A percentile compares a stretch with the other conserved stretches of the same genome.
These are phyloP conservation scores for Colletotrichum sidae DNA, from an alignment of 2,329 filamentous ascomycete species.

Conservation along the genomic window DNA sequence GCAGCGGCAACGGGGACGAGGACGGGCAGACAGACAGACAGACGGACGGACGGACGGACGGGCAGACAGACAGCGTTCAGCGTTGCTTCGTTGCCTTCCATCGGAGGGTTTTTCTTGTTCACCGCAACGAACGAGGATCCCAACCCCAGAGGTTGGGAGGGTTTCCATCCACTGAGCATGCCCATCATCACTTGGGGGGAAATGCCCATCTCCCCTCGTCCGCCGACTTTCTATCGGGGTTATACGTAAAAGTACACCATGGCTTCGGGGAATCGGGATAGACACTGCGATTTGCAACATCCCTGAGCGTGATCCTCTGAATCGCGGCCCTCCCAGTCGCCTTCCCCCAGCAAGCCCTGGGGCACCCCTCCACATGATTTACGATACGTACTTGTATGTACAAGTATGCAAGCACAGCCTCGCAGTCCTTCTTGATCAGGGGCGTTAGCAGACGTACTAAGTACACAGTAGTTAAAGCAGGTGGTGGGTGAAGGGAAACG, in stretches of 20 bases:
- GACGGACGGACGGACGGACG: neutral
- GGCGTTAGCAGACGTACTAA: neutral
- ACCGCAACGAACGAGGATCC: conserved; percentile 14
- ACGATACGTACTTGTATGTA: conserved; percentile 23
- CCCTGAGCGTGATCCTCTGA: conserved; percentile 37
- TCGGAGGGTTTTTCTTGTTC: conserved; percentile 20
- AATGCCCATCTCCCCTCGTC: conserved; percentile 11
- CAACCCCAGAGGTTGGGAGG: neutral
- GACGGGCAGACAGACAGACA: neutral
- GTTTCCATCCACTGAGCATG: conserved; percentile 18
- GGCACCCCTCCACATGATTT: conserved; percentile 8
- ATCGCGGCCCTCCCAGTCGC: conserved; percentile 30
- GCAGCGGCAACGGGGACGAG: neutral
- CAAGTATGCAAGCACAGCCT: conserved; percentile 28
- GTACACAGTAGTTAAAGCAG: neutral
- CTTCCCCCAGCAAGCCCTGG: conserved; percentile 4
- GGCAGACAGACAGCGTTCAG: no score
- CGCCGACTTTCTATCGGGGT: conserved; percentile 20
- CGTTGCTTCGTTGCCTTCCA: neutral
- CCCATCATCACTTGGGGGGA: conserved; percentile 7
- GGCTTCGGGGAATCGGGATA: conserved; percentile 31
- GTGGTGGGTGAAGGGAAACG: neutral
- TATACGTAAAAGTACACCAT: neutral
- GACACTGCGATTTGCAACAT: conserved; percentile 37
- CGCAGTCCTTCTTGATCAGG: conserved; percentile 1